Conservation (phyloP, 768 basidiomycete species). For the Lyophyllum decastes region DNA sequence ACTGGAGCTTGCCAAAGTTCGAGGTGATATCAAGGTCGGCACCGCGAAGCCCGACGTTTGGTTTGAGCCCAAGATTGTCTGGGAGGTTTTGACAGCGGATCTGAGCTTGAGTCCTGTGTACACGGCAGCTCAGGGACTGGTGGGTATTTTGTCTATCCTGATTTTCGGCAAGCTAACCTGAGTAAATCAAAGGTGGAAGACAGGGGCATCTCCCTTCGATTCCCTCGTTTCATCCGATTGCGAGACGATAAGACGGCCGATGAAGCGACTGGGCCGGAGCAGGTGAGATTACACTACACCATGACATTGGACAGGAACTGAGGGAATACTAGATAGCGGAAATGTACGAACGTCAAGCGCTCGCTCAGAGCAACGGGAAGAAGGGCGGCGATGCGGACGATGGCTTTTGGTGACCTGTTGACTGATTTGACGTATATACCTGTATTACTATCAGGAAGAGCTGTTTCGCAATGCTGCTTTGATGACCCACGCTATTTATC, state of each 20-base stretch:
- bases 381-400: conserved; percentile 73
- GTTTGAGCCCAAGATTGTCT: conserved; percentile 97
- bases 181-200: conserved; percentile 63
- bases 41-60: conserved; percentile 96
- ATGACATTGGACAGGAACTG: conserved; percentile 1
- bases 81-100: conserved; percentile 98
- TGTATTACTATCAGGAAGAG: conserved; percentile 23
- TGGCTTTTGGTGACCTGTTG: conserved; percentile 66
- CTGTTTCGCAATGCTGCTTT: conserved; percentile 6
- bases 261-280: conserved; percentile 91
- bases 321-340: conserved; percentile 69
- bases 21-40: conserved; percentile 86
- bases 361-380: conserved; percentile 72
- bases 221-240: conserved; percentile 90
- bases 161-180: background rate
- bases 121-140: conserved; percentile 90
- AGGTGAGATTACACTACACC: conserved; percentile 48
- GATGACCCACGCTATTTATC: conserved; percentile 20
- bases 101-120: conserved; percentile 95
- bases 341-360: conserved; percentile 88
- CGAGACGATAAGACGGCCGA: conserved; percentile 94
- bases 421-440: conserved; percentile 17
- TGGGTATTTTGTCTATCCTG: conserved; percentile 35
- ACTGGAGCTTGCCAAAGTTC: conserved; percentile 65
- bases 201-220: conserved; percentile 92